phyloP scores from a whole-genome alignment of 1,284 basidiomycete species.

The Puccinia novopanici region DNA sequence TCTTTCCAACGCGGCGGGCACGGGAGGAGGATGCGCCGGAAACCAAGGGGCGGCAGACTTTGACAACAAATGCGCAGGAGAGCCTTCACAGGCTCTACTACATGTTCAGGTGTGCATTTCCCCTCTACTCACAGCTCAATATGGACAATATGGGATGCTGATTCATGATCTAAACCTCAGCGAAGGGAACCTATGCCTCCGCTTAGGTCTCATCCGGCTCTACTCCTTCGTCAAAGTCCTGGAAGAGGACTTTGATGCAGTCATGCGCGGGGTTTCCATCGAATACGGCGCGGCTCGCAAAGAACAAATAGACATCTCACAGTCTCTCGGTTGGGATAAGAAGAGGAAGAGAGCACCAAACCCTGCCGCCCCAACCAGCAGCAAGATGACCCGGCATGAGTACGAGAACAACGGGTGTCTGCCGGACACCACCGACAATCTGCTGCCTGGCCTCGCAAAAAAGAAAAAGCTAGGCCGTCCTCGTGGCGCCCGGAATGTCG shows the following conservation, averaged over 20 bases:
- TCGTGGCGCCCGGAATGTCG: not conserved
- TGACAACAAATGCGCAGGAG: slow-evolving; percentile 14
- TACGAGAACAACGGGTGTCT: not conserved
- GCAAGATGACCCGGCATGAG: not conserved
- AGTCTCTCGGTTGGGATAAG: slow-evolving; percentile 6
- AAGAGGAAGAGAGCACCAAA: not conserved
- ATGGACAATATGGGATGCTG: not conserved
- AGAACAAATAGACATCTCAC: not conserved
- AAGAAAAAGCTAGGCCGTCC: slow-evolving; percentile 4
- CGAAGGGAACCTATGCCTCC: not conserved
- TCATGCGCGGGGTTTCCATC: slow-evolving; percentile 1
- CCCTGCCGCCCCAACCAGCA: not conserved
- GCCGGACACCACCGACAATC: not conserved
- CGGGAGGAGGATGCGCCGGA: not conserved
- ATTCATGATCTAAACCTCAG: not conserved
- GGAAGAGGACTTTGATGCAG: slow-evolving; percentile 7
- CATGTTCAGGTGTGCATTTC: not conserved
- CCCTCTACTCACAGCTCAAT: too few relatives aligned
- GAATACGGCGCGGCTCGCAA: slow-evolving; percentile 6
- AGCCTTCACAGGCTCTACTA: slow-evolving; percentile 2
- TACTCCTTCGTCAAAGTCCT: slow-evolving; percentile 10
- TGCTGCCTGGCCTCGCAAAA: not conserved
- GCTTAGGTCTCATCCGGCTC: not conserved
- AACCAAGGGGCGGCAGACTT: not conserved
- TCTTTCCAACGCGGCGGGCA: not conserved